Conservation (phyloP, 257 asterid species). For the Leonotis leonurus region DNA sequence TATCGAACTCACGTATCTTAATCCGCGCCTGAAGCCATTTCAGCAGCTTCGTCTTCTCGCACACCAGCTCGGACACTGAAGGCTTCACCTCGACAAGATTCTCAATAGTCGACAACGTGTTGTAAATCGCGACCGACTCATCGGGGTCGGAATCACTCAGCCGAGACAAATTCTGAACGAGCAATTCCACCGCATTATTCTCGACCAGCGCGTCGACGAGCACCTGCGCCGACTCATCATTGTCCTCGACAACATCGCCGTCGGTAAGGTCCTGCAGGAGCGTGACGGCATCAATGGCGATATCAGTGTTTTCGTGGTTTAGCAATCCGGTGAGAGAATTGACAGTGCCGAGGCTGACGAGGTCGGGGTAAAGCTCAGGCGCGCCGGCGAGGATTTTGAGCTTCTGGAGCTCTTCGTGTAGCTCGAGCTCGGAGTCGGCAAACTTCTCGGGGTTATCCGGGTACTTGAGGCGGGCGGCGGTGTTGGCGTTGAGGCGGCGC, state of each 20-base stretch:
- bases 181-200: slow-evolving; percentile 75
- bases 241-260: slow-evolving; percentile 87
- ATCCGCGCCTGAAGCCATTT: slow-evolving; percentile 91
- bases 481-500: slow-evolving; percentile 90
- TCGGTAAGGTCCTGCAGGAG: slow-evolving; percentile 91
- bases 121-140: slow-evolving; percentile 76
- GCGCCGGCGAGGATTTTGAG: slow-evolving; percentile 87
- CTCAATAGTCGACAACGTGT: slow-evolving; percentile 66
- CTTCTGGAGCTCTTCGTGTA: slow-evolving; percentile 91
- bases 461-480: slow-evolving; percentile 85
- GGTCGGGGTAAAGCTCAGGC: slow-evolving; percentile 92
- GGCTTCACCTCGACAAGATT: slow-evolving; percentile 88
- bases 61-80: slow-evolving; percentile 68
- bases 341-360: slow-evolving; percentile 69
- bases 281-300: slow-evolving; percentile 71
- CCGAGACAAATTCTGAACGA: slow-evolving; percentile 67
- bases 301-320: slow-evolving; percentile 77
- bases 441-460: slow-evolving; percentile 95
- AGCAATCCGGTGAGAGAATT: slow-evolving; percentile 68
- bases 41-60: slow-evolving; percentile 90
- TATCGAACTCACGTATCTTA: slow-evolving; percentile 71
- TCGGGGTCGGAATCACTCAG: slow-evolving; percentile 79
- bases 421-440: slow-evolving; percentile 91
- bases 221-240: slow-evolving; percentile 65
- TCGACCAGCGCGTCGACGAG: slow-evolving; percentile 82